These are phyloP conservation scores for Chrysanthemum makinoi DNA, from an alignment of 129 eudicot genomes.

Conservation along the genomic window DNA sequence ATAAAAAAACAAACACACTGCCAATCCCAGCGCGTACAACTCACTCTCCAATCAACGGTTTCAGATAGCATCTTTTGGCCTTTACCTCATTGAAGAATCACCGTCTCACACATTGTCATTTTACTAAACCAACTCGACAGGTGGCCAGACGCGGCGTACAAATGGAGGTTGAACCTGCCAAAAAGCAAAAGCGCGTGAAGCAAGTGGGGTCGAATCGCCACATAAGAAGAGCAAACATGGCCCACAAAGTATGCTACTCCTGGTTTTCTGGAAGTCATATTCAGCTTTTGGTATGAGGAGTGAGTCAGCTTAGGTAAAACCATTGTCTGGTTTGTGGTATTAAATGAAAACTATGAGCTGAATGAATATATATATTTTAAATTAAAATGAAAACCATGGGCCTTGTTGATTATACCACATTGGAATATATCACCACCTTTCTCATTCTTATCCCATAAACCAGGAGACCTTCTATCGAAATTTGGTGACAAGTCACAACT, in stretches of 20 bases:
- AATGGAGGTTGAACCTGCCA: neutral
- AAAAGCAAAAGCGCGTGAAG: conserved; percentile 31
- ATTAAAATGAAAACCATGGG: conserved; percentile 29
- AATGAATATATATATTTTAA: neutral
- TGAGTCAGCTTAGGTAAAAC: conserved; percentile 25
- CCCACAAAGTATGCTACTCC: conserved; percentile 39
- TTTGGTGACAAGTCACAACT: conserved; percentile 15
- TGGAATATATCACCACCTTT: conserved; percentile 32
- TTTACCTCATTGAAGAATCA: conserved; percentile 16
- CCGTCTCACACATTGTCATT: neutral
- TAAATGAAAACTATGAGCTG: conserved; percentile 20
- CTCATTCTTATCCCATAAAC: conserved; percentile 36
- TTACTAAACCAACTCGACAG: neutral
- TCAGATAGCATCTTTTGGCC: neutral
- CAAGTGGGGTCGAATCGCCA: conserved; percentile 75
- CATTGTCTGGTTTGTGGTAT: conserved; percentile 23
- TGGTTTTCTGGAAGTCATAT: conserved; percentile 61
- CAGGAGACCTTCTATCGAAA: conserved; percentile 30
- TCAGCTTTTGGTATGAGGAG: conserved; percentile 12
- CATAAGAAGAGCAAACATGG: conserved; percentile 31
- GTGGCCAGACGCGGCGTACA: conserved; percentile 21
- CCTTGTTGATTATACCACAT: conserved; percentile 23
- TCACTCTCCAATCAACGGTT: neutral
- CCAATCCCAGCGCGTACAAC: conserved; percentile 18
- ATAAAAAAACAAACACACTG: neutral